Conservation (phyloP, 192 early-diverging fungal species). For the Thamnidium elegans region DNA sequence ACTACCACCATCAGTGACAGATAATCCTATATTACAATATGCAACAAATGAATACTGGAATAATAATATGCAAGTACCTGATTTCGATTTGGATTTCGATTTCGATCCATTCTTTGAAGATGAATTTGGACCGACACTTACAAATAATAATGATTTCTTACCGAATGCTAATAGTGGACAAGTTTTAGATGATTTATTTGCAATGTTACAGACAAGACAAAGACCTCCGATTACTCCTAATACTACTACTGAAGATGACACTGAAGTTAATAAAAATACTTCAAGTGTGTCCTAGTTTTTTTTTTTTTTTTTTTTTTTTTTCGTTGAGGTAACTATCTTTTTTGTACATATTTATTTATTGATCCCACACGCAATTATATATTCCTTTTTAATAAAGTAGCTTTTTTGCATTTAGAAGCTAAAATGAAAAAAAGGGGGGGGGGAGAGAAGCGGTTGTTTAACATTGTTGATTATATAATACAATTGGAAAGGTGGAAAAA, state of each 20-base stretch:
- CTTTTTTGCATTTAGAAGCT: no score
- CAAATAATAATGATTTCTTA: constrained; percentile 23
- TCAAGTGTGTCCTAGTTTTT: not conserved
- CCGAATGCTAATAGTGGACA: constrained; percentile 25
- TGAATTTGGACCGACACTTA: constrained; percentile 19
- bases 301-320: constrained; percentile 4
- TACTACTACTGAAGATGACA: not conserved
- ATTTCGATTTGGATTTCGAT: constrained; percentile 15
- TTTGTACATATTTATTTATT: no score
- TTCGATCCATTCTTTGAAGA: constrained; percentile 37
- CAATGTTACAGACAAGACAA: constrained; percentile 33
- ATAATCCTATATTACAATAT: not conserved
- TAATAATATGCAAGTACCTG: not conserved
- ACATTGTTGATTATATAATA: no score
- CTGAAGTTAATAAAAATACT: no score
- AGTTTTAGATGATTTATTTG: constrained; percentile 35
- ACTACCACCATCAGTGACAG: constrained; percentile 7
- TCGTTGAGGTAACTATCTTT: no score
- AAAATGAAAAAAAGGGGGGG: no score
- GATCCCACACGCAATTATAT: no score
- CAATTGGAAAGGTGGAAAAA: no score
- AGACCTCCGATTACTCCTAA: constrained; percentile 12
- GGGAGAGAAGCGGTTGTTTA: no score
- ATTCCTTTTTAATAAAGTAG: no score
- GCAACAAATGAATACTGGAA: constrained; percentile 1